Conservation (phyloP, 257 asterid species). For the Forsythia suspensa region DNA sequence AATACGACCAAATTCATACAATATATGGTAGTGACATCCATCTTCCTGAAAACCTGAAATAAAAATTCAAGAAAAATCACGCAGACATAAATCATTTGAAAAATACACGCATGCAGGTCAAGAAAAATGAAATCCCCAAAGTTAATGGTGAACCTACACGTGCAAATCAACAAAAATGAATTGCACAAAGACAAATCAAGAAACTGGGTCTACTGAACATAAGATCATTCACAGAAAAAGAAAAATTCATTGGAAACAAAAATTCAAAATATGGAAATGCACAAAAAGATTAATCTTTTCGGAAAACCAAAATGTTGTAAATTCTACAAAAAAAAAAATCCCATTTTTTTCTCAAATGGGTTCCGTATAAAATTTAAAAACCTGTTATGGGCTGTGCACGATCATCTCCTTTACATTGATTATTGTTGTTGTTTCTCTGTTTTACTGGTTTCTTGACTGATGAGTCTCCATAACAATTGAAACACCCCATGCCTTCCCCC, state of each 20-base stretch:
- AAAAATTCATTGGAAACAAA: background rate
- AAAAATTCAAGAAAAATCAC: background rate
- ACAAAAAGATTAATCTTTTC: too few species aligned
- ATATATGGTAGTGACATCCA: background rate
- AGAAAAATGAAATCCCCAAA: background rate
- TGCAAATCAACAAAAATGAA: background rate
- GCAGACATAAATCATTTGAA: background rate
- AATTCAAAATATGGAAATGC: background rate
- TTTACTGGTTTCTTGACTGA: slow-evolving; percentile 25
- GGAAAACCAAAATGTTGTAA: background rate
- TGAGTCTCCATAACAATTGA: slow-evolving; percentile 29
- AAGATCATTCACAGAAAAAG: background rate
- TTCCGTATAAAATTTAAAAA: background rate
- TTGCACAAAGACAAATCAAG: background rate
- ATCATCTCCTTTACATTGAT: slow-evolving; percentile 18
- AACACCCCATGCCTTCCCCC: slow-evolving; percentile 33
- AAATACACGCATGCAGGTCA: slow-evolving; percentile 16
- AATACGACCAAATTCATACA: background rate
- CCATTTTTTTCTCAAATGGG: background rate
- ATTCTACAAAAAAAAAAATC: background rate
- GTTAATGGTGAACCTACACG: background rate
- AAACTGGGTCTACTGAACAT: background rate
- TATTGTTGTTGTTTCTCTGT: slow-evolving; percentile 2
- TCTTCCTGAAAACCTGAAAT: background rate
- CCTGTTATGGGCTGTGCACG: slow-evolving; percentile 25